Base-by-base conservation (phyloP, 345 rosid genomes). In the Hibiscus tridactylites region DNA sequence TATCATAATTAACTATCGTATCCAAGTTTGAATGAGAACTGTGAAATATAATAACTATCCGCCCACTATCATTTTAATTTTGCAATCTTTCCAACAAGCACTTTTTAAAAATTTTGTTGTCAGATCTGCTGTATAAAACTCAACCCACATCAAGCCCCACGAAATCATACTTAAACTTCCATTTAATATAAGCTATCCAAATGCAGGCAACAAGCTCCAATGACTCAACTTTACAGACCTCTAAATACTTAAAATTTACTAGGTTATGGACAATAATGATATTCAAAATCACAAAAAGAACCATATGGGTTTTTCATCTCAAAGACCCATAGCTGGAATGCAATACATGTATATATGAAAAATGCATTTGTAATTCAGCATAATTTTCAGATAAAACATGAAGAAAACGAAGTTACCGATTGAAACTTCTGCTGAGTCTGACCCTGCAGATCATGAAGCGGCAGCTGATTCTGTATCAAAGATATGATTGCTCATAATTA, bases 371-470 rank as follows among this genome's bases (percentile, higher is more conserved):
- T 24, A 66, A 26, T 47, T 66, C 0, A 28, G 49, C 16, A 8
- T 37, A 63, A 58, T 33, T 16, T 64, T 59, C n/a, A 29, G 9
- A 33, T 17, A 53, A 61, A 44, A 49, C n/a, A 47, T 17, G 52
- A 29, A 31, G 24, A 49, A 10, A 75, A 17, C 66, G 49, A 65
- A 71, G 75, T 37, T 82, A 88, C 90, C 83, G 83, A 78, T 71
- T 84, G 90, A 83, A 88, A 85, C 86, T 89, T 91, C 81, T 85
- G 93, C 68, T 88, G 90, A 65, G 84, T 65, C 81, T 89, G 97
- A 70, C 89, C 86, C 72, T 81, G 85, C 82, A 88, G 77, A 85
- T 89, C 95, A 66, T 88, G 91, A 31, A 89, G 83, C 8, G 88
- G 73, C 71, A 88, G 68, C 83, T 85, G 95, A 73, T 60, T 85